Evolutionary conservation across 192 early-diverging fungal genomes (phyloP).

Genomic region (Cetraspora pellucida): DNA sequence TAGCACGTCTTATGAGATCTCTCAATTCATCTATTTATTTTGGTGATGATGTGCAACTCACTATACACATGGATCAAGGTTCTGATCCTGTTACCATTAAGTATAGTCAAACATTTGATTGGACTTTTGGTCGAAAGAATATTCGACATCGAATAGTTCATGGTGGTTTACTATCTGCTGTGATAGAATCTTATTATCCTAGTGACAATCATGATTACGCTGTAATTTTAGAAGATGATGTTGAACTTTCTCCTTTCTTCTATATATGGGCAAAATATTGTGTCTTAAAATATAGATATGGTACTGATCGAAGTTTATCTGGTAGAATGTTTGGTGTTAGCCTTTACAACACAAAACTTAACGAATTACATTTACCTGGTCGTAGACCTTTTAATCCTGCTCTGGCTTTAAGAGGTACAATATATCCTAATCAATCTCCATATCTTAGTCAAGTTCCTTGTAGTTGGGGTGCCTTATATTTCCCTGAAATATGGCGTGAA

Average conservation of each 20-base stretch:
- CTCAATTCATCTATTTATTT: constrained; percentile 47
- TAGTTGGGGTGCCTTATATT: constrained; percentile 67
- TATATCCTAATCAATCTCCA: constrained; percentile 49
- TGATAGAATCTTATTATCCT: constrained; percentile 65
- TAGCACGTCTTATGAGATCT: constrained; percentile 57
- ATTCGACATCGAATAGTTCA: constrained; percentile 57
- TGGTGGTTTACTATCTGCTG: constrained; percentile 61
- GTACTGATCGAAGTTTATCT: constrained; percentile 37
- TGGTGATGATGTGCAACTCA: constrained; percentile 55
- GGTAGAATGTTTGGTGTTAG: constrained; percentile 56
- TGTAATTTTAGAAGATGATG: constrained; percentile 63
- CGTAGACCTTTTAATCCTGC: constrained; percentile 56
- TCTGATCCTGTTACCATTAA: constrained; percentile 55
- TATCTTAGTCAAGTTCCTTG: constrained; percentile 61
- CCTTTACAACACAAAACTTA: constrained; percentile 59
- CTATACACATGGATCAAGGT: constrained; percentile 61
- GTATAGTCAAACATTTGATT: constrained; percentile 48
- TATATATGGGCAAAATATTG: constrained; percentile 60
- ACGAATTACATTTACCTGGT: constrained; percentile 53
- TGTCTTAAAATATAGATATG: constrained; percentile 60
- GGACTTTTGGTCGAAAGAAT: constrained; percentile 53
- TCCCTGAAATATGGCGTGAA: constrained; percentile 64
- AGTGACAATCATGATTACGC: constrained; percentile 57
- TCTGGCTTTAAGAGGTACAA: constrained; percentile 47
- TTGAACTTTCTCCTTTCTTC: constrained; percentile 62